Base-by-base conservation (phyloP, 352 stramenopile species). In the Phytophthora cryptogea region DNA sequence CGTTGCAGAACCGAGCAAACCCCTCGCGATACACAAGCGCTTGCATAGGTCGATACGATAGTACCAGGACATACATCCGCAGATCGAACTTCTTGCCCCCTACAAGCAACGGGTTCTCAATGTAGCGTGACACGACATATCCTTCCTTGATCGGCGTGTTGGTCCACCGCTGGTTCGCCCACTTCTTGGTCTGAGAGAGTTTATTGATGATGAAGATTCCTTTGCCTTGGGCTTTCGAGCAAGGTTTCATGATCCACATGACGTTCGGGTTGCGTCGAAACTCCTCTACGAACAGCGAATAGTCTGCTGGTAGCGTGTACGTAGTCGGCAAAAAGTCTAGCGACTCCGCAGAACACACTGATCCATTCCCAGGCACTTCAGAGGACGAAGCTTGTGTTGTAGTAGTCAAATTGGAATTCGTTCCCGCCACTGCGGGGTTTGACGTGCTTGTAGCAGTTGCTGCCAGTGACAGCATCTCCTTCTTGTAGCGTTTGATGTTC, bases 231-330 rank as follows among this genome's bases (percentile, higher is more conserved):
- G 90, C 89, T 14, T 83, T 76, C 13, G 84, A 94, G 23, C 83
- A 95, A 1, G 92, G 92, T 51, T 98, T 98, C 92, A 98, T 98
- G 66, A 98, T 98, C 92, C 92, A 98, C 83, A 93, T 94, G 14
- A 72, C 71, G 70, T 93, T 89, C 11, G 84, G 86, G 51, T 89
- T 95, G 33, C 82, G 83, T 17, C 83, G 78, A 32, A 94, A 94
- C 63, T 92, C 84, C 59, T 98, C 93, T 6, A 97, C 90, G 54
- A 98, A 98, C 10, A 98, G 71, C 43, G 89, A 94, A 66, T 98
- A 98, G 61, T 98, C 93, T 9, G 80, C 86, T 23, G 93, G 93
- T 1, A 98, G 76, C 45, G 92, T 94, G 70, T 97, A 98, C n/a
- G 93, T 97, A 27, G 75, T 81, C 3, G 93, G 93, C 4, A 97